Base-by-base conservation (phyloP, 2,329 filamentous ascomycete genomes). In the Alternaria ventricosa region DNA sequence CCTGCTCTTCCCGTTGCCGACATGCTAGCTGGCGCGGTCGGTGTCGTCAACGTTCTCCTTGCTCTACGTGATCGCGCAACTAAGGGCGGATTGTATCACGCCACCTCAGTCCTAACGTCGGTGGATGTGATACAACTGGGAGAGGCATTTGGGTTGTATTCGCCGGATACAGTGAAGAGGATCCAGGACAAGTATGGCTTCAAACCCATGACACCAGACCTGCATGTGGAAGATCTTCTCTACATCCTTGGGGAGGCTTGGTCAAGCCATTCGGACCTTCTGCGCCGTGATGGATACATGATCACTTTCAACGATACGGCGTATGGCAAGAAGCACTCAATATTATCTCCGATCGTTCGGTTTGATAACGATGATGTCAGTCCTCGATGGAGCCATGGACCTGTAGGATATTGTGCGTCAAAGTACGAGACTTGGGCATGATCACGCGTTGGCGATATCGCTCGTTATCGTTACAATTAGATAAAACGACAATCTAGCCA, bases 1-100 rank as follows among this genome's bases (percentile, higher is more conserved):
- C 75, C 74, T 6, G 64, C 61, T 51, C 51, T 78, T 45, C 75
- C 75, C n/a, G 64, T 77, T 23, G 64, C 68, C 1, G 75, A 77
- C 54, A 75, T 76, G 73, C 66, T 67, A 10, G 75, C 75, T 4
- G 75, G 75, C 33, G 63, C 73, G 5, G 44, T 75, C 10, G 71
- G 68, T 5, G 74, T 73, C 2, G 49, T 75, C 12, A 68, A 49
- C 63, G 75, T 65, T 45, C 72, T 72, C 72, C 69, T 65, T 45
- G 64, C 73, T 30, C 63, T 79, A 54, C 53, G 60, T 45, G 67
- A 75, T 55, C 69, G 73, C 20, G 71, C 73, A 2, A 51, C 44
- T 0, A 61, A 68, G 27, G 72, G 72, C 4, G 72, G 72, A 43
- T 44, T 22, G 6, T 61, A 61, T 22, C 58, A 61, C 18, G 58